Conservation (phyloP, 441 rosid species). For the Jatropha podagrica region DNA sequence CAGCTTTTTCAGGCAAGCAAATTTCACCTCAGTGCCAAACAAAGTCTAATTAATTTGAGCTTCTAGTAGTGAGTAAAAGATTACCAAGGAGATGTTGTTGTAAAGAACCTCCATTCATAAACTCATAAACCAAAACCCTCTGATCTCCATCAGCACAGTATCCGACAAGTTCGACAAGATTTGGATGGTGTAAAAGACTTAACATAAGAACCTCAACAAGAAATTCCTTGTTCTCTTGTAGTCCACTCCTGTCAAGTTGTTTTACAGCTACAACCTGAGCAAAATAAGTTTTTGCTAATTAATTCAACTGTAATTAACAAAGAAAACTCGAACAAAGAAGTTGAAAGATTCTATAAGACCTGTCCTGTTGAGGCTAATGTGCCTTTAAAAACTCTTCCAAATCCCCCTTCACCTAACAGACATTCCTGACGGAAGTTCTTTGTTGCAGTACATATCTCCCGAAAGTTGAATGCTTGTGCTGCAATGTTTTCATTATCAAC, state of each 20-base stretch:
- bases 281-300: neutral
- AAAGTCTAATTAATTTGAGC: too few species aligned
- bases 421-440: constrained; percentile 78
- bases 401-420: constrained; percentile 85
- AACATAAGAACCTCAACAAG: constrained; percentile 53
- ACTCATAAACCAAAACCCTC: constrained; percentile 83
- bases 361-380: constrained; percentile 53
- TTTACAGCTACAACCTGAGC: constrained; percentile 80
- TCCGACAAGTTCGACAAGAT: constrained; percentile 70
- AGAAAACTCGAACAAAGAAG: too few species aligned
- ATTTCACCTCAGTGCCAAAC: too few species aligned
- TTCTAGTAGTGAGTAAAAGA: neutral
- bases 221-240: constrained; percentile 70
- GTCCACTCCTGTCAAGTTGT: constrained; percentile 79
- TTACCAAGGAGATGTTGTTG: constrained; percentile 70
- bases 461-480: constrained; percentile 59
- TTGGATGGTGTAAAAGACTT: constrained; percentile 60
- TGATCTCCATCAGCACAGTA: constrained; percentile 97
- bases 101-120: constrained; percentile 58
- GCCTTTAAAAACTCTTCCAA: constrained; percentile 76
- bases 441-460: constrained; percentile 84
- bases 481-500: constrained; percentile 23
- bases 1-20: too few species aligned
- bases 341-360: constrained; percentile 32
- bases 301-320: neutral